phyloP scores from a whole-genome alignment of 805 yeast species.

The Ascoidea asiatica region DNA sequence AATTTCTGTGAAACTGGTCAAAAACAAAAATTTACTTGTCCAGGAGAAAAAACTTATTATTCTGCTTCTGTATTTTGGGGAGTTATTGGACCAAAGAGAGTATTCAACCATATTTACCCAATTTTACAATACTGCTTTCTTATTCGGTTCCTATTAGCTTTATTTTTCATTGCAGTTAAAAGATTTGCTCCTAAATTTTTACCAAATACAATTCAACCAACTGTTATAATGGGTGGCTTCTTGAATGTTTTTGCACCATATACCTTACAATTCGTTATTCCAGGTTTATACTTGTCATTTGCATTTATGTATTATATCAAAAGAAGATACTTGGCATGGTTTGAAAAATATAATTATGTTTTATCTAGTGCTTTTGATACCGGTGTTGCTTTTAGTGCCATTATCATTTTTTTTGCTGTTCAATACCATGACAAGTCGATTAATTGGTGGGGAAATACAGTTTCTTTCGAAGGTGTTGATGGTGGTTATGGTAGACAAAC shows the following conservation, averaged over 20 bases:
- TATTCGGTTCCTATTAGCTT: conserved; percentile 29
- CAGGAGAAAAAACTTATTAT: conserved; percentile 28
- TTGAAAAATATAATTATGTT: conserved; percentile 36
- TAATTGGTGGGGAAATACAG: conserved; percentile 57
- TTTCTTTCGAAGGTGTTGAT: conserved; percentile 23
- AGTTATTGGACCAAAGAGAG: conserved; percentile 41
- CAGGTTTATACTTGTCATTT: conserved; percentile 18
- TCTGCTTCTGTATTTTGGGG: conserved; percentile 42
- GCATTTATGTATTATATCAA: conserved; percentile 37
- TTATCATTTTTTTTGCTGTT: conserved; percentile 37
- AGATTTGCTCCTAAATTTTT: conserved; percentile 14
- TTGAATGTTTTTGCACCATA: conserved; percentile 35
- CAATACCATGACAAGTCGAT: conserved; percentile 27
- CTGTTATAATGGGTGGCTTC: conserved; percentile 37
- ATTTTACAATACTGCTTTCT: conserved; percentile 51
- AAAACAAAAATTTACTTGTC: conserved; percentile 25
- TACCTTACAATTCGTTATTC: conserved; percentile 25
- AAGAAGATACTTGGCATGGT: conserved; percentile 37
- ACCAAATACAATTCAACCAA: conserved; percentile 31
- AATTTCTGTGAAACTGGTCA: conserved; percentile 23
- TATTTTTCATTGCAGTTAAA: conserved; percentile 19
- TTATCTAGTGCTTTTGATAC: conserved; percentile 43
- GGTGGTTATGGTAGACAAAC: conserved; percentile 18
- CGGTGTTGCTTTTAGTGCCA: conserved; percentile 49
- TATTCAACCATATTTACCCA: conserved; percentile 49